These are phyloP conservation scores for Lodderomyces parapsilosis DNA, from an alignment of 1,139 yeast genomes.

Conservation along the genomic window DNA sequence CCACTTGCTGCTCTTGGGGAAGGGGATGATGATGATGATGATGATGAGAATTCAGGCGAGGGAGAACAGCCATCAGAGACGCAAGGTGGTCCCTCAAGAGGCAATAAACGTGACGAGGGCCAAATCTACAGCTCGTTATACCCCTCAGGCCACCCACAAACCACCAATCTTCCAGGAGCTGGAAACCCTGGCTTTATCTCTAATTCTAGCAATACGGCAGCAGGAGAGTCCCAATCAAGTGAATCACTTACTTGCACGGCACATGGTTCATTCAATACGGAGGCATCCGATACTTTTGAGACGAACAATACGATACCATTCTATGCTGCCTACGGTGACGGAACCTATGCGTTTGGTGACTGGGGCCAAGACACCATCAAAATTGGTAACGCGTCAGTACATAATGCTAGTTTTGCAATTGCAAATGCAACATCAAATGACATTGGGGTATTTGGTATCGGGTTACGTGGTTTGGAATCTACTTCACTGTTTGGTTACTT, in stretches of 20 bases:
- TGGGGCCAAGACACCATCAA: conserved; percentile 51
- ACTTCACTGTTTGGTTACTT: conserved; percentile 19
- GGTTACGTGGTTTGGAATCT: conserved; percentile 52
- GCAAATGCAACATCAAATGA: conserved; percentile 43
- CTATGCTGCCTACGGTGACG: conserved; percentile 61
- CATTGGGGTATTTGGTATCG: conserved; percentile 55
- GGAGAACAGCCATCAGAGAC: conserved; percentile 5
- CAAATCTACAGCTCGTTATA: conserved; percentile 8
- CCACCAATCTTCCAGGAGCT: conserved; percentile 4
- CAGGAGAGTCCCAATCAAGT: conserved; percentile 6
- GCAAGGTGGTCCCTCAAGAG: not conserved
- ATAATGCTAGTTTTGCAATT: conserved; percentile 49
- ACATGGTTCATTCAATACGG: conserved; percentile 41
- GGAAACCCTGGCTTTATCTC: too few species aligned
- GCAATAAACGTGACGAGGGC: conserved; percentile 4
- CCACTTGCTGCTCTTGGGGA: too few species aligned
- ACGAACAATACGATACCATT: conserved; percentile 35
- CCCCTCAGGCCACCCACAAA: conserved; percentile 6
- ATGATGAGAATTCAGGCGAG: too few species aligned
- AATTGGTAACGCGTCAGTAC: conserved; percentile 40
- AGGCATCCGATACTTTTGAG: conserved; percentile 30
- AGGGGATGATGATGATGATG: too few species aligned
- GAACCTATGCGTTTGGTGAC: conserved; percentile 56
- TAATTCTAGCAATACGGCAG: too few species aligned
- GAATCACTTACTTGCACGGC: conserved; percentile 28